Evolutionary conservation across 129 eudicot genomes (phyloP), one percentile per base, ranked within the genome.

Genomic region (Flaveria brownii): DNA sequence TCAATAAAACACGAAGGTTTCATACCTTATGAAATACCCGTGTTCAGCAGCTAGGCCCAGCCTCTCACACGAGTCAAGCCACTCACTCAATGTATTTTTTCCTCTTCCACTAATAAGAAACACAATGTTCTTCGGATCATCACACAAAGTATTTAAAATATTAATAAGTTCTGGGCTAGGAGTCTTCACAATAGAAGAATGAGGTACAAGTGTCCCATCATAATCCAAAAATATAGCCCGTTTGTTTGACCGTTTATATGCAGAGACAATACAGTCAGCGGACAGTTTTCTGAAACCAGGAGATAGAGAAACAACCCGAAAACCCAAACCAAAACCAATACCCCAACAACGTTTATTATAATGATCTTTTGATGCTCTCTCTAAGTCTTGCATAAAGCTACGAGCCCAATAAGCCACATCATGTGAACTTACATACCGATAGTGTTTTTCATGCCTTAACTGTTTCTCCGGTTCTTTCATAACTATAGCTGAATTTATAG

Each of bases 31-130:
- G 66, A 87, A 88, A 85, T 77, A 88, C 30, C 97, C 97, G 74
- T 91, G 97, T 81, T 91, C 95, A 55, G 97, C 97, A 25, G 97
- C 97, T 51, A 91, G 33, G 30, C 97, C 97, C 70, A 91, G 82
- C 68, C 73, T 67, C 69, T 81, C 88, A 83, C 95, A 91, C 3
- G 95, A 92, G 22, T 75, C 75, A 43, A 91, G 92, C 97, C 97
- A 91, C 70, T 88, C 92, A 36, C 77, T 75, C 47, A 91, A 71
- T 5, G 88, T 80, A 51, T 47, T 68, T 80, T 82, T 85, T 23
- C 87, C 92, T 83, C 97, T 85, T 64, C 97, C 97, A 63, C 97
- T 91, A 16, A 91, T 90, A 7, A 91, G 81, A 73, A 87, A 91
- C 73, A 91, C 90, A 0, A 88, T 87, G 55, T 91, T 91, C 75